Base-by-base conservation (phyloP, 768 basidiomycete genomes). In the Boletus reticulatus region DNA sequence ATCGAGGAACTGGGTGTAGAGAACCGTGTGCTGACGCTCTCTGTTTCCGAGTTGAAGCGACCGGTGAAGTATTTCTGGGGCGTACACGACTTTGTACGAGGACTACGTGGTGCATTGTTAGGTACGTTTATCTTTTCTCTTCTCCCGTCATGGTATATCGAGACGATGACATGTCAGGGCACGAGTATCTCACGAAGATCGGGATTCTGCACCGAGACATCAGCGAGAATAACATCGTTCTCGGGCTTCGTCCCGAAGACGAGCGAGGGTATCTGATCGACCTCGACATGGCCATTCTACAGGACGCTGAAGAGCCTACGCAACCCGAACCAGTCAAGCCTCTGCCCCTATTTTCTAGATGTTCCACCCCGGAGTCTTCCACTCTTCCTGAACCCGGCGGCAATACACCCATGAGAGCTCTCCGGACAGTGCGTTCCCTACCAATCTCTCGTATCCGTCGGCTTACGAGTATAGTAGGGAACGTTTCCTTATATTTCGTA, bases 231-330 rank as follows among this genome's bases (percentile, higher is more conserved):
- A 46, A 53, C 7, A 53, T 53, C 10, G 20, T 42, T 19, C 52
- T 53, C 1, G 45, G 37, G 0, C 7, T 53, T 22, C 13, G 22
- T 39, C 52, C 52, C 32, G 9, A 29, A 12, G 44, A 53, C 12
- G 37, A 53, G 27, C 29, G 58, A 34, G 72, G 70, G 2, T 73
- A 69, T 36, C 22, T 73, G 45, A 72, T 61, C 19, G 73, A 73
- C 46, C 48, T 73, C 3, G 70, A 75, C 27, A 55, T 58, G 57
- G 59, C 57, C 5, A 53, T 56, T 2, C 17, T 44, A 4, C 53
- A 51, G 43, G 41, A 43, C 31, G 43, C 38, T 6, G 48, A 53
- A 4, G 27, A 46, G 8, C 36, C 37, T 12, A 46, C 44, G 13
- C 16, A 6, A 13, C 4, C 17, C 3, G 11, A 19, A 8, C 3